Evolutionary conservation across 169 alveolate genomes (phyloP).

Genomic region (Cryptosporidium viatorum): DNA sequence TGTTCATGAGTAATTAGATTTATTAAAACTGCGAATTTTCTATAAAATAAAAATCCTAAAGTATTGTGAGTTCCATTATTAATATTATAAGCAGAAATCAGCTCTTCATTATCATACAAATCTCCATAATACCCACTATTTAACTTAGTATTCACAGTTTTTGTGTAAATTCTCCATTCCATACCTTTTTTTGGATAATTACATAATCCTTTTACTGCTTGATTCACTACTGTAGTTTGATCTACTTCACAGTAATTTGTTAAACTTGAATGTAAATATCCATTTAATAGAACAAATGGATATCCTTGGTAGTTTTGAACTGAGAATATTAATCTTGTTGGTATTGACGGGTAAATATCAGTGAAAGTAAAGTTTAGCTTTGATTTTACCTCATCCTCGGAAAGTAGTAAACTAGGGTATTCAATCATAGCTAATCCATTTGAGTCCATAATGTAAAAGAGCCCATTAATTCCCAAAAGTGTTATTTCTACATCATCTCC

Average conservation of each 20-base stretch:
- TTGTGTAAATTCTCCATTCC: constrained; percentile 33
- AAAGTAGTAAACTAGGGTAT: constrained; percentile 37
- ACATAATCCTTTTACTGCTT: constrained; percentile 53
- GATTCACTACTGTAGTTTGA: constrained; percentile 51
- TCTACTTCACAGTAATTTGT: constrained; percentile 49
- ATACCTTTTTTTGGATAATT: constrained; percentile 32
- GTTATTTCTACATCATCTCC: constrained; percentile 49
- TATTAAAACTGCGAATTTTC: constrained; percentile 3
- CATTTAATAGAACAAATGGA: constrained; percentile 56
- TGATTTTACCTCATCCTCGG: constrained; percentile 32
- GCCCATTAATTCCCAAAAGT: constrained; percentile 25
- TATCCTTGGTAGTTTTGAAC: constrained; percentile 53
- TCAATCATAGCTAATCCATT: constrained; percentile 53
- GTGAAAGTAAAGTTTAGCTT: constrained; percentile 42
- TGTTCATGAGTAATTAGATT: constrained; percentile 42
- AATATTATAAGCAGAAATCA: constrained; percentile 42
- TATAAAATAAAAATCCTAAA: constrained; percentile 38
- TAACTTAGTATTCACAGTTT: neutral
- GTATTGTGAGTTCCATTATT: constrained; percentile 70
- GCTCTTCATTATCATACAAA: constrained; percentile 28
- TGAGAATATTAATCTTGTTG: constrained; percentile 23
- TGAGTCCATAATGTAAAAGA: constrained; percentile 57
- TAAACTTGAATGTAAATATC: constrained; percentile 50
- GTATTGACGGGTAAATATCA: constrained; percentile 46
- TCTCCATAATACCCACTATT: constrained; percentile 44